Evolutionary conservation across 2,329 filamentous ascomycete genomes (phyloP), one percentile per base, ranked within the genome.

Genomic region (Pseudodiploospora longispora): DNA sequence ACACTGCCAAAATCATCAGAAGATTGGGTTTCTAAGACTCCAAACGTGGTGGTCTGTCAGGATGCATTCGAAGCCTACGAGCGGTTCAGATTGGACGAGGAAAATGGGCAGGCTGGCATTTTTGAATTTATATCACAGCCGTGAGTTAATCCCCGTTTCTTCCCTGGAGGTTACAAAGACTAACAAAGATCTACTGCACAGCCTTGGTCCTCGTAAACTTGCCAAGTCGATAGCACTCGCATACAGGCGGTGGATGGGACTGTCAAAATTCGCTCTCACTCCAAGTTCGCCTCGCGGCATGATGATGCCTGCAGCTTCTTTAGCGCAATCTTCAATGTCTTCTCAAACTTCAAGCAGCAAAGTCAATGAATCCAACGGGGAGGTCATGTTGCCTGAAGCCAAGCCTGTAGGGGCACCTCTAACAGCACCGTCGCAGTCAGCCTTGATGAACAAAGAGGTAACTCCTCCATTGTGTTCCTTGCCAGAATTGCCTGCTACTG

Each of bases 61-160:
- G 57, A 61, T 41, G 54, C 58, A 1, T 41, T 60, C 4, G 52
- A 52, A 7, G 62, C 60, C 2, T 59, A 61, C 27, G 50, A 51
- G 27, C 45, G 50, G 6, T 44, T 45, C 40, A 57, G 36, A 27
- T 48, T 38, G 2, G 42, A 54, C 33, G 44, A 56, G 34, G 46
- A 50, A n/a, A 41, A 48, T 27, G 46, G 46, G 36, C 47, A 50
- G 32, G 44, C 46, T 10, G 52, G 53, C 7, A 46, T 65, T 10
- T 55, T 64, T 7, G 64, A 67, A 39, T 66, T 64, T 36, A 59
- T 65, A 12, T 64, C 63, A 2, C 64, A 65, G 39, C 65, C 65
- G 59, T 64, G 44, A 51, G 64, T 43, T 30, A 9, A 12, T 28
- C n/a, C 19, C 10, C 27, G 3, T 38, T 38, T 36, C 34, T 7